Evolutionary conservation across 495 filamentous ascomycete species (phyloP).

Genomic region (Hypoxylon trugodes): DNA sequence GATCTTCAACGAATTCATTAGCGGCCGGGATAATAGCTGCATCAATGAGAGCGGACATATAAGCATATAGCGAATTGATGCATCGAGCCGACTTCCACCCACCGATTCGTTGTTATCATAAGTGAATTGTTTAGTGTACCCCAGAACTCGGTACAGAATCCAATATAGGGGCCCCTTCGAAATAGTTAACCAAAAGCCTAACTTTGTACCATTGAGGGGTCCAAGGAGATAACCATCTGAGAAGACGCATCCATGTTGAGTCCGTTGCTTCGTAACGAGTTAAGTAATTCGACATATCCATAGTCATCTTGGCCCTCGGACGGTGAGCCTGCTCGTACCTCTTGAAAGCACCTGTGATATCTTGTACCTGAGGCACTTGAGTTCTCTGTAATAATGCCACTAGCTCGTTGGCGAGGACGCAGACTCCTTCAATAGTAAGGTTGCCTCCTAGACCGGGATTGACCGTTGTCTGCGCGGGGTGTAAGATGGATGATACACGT

Average conservation of each 20-base stretch:
- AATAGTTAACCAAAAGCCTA: neutral
- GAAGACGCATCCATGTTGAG: slow-evolving; percentile 20
- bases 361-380: slow-evolving; percentile 13
- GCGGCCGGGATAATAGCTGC: too few relatives aligned
- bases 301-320: slow-evolving; percentile 19
- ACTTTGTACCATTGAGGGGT: neutral
- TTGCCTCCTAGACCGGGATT: slow-evolving; percentile 41
- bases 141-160: slow-evolving; percentile 7
- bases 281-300: slow-evolving; percentile 11
- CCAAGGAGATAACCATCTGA: slow-evolving; percentile 23
- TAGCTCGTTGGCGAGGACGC: slow-evolving; percentile 33
- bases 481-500: neutral
- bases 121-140: neutral
- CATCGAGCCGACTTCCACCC: too few relatives aligned
- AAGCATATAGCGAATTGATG: too few relatives aligned
- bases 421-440: slow-evolving; percentile 36
- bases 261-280: slow-evolving; percentile 43
- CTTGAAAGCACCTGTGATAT: slow-evolving; percentile 20
- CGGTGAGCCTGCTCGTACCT: slow-evolving; percentile 37
- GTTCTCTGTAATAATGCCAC: slow-evolving; percentile 17
- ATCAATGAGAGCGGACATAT: too few relatives aligned
- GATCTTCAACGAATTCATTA: too few relatives aligned
- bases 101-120: too few relatives aligned
- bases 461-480: slow-evolving; percentile 25
- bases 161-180: neutral